phyloP scores from a whole-genome alignment of 2,329 filamentous ascomycete genomes.

The Colletotrichum sp. region DNA sequence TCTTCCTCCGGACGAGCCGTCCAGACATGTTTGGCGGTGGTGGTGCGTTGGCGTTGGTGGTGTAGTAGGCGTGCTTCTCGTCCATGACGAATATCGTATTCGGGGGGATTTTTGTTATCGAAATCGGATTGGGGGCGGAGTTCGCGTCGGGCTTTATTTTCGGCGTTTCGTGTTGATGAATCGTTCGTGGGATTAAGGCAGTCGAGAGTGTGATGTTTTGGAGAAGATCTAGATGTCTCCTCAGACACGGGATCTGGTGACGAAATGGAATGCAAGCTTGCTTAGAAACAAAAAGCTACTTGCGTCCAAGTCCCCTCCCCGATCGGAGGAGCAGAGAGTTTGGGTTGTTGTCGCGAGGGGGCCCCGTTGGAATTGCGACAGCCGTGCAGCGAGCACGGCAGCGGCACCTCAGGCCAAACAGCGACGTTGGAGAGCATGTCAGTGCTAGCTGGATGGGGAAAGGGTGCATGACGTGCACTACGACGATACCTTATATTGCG shows the following conservation, averaged over 20 bases:
- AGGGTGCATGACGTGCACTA: background rate
- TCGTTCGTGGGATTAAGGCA: background rate
- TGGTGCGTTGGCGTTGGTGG: background rate
- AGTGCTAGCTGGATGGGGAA: conserved; percentile 1
- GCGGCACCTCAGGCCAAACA: background rate
- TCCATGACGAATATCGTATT: conserved; percentile 7
- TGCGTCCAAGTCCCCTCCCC: background rate
- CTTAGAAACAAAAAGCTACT: background rate
- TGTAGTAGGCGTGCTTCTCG: conserved; percentile 15
- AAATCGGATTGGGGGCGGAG: background rate
- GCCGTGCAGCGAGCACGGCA: background rate
- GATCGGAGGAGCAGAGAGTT: background rate
- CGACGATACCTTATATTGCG: background rate
- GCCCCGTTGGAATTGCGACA: conserved; percentile 13
- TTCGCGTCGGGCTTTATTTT: background rate
- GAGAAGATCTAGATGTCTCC: background rate
- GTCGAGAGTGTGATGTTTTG: background rate
- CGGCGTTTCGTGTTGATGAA: background rate
- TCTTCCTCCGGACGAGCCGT: background rate
- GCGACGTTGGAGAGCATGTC: background rate
- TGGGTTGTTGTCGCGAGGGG: conserved; percentile 8
- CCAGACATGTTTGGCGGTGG: background rate
- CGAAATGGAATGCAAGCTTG: background rate
- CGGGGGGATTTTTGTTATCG: background rate
- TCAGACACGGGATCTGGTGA: background rate